A percentile compares a stretch with the other conserved stretches of the same genome.
Evolutionary conservation across 2,329 filamentous ascomycete species (phyloP).

Genomic region (Didymella lethalis): DNA sequence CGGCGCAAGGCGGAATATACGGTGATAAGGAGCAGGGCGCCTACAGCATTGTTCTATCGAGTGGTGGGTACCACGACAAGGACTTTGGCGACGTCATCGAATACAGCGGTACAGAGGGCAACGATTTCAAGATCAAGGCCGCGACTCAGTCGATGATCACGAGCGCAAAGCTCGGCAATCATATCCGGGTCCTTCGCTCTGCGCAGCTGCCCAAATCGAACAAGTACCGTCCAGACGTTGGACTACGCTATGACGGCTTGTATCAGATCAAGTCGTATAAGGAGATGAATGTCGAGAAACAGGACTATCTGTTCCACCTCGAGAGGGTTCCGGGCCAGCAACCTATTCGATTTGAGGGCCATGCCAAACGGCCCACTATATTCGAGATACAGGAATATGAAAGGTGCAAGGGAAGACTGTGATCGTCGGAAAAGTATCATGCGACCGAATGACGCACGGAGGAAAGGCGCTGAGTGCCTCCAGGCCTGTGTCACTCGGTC

Average conservation of each 20-base stretch:
- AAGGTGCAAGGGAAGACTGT: conserved; percentile 28
- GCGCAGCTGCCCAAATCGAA: conserved; percentile 49
- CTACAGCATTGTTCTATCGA: conserved; percentile 63
- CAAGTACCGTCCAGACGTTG: conserved; percentile 55
- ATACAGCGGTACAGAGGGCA: conserved; percentile 61
- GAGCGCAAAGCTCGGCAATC: conserved; percentile 42
- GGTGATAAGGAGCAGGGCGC: conserved; percentile 58
- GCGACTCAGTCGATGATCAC: conserved; percentile 56
- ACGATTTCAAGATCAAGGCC: conserved; percentile 40
- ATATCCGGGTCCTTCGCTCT: conserved; percentile 62
- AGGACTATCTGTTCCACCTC: conserved; percentile 59
- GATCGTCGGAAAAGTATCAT: neutral
- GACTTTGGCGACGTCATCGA: conserved; percentile 60
- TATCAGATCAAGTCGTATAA: conserved; percentile 57
- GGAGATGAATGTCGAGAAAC: conserved; percentile 51
- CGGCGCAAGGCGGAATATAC: conserved; percentile 57
- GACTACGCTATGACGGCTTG: conserved; percentile 66
- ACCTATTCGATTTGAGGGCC: conserved; percentile 57
- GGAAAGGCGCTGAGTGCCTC: neutral
- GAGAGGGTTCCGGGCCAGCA: conserved; percentile 54
- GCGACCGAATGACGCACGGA: neutral
- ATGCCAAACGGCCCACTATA: conserved; percentile 53
- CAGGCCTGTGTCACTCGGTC: neutral
- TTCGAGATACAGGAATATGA: conserved; percentile 37
- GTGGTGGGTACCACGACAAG: conserved; percentile 57